Conservation (phyloP, 805 yeast genomes). For the Cyberlindnera amylophila region DNA sequence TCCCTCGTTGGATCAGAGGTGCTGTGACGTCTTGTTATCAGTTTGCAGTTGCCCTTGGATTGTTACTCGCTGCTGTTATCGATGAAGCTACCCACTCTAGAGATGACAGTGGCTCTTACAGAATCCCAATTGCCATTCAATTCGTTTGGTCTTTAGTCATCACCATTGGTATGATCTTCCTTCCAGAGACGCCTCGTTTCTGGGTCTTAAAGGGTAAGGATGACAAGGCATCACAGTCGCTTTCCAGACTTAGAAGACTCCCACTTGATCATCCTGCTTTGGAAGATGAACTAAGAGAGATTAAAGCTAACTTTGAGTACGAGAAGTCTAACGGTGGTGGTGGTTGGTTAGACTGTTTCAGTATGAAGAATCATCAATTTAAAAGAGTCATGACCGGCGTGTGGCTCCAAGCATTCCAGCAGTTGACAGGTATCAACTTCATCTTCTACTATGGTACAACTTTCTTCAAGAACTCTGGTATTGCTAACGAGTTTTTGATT, state of each 20-base stretch:
- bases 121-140: conserved; percentile 72
- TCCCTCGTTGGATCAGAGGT: conserved; percentile 34
- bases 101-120: conserved; percentile 53
- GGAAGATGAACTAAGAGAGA: conserved; percentile 42
- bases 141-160: conserved; percentile 62
- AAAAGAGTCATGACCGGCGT: conserved; percentile 42
- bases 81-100: conserved; percentile 62
- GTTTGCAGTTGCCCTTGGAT: conserved; percentile 68
- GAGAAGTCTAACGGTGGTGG: conserved; percentile 33
- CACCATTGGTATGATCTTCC: conserved; percentile 54
- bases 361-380: conserved; percentile 33
- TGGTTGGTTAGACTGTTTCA: conserved; percentile 33
- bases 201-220: conserved; percentile 51
- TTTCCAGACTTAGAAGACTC: conserved; percentile 50
- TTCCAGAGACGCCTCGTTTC: conserved; percentile 78
- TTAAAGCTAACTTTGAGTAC: conserved; percentile 43
- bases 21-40: conserved; percentile 76
- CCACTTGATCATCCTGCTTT: conserved; percentile 41
- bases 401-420: conserved; percentile 49
- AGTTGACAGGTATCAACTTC: conserved; percentile 68
- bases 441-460: conserved; percentile 67
- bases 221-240: conserved; percentile 51
- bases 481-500: conserved; percentile 42
- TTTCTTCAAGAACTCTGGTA: conserved; percentile 50
- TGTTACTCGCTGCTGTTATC: conserved; percentile 63